These are phyloP conservation scores for Rhodomyrtus tomentosa DNA, from an alignment of 345 rosid species.

Conservation along the genomic window DNA sequence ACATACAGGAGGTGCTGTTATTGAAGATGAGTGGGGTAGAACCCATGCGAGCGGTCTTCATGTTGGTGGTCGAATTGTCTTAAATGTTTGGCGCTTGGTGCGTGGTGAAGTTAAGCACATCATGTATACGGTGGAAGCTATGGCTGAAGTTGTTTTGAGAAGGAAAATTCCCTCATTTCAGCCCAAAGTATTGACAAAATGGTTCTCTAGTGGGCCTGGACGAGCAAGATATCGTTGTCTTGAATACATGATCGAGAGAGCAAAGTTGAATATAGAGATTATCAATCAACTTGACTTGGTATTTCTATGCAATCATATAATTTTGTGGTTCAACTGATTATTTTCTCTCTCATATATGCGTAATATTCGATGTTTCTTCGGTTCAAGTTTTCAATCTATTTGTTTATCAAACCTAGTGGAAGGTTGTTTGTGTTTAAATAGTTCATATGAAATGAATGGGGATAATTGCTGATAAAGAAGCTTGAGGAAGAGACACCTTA, in stretches of 20 bases:
- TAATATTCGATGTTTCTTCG: not conserved
- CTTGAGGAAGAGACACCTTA: not conserved
- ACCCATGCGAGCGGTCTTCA: slow-evolving; percentile 97
- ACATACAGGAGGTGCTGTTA: slow-evolving; percentile 37
- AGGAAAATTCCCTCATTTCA: slow-evolving; percentile 69
- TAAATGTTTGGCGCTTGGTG: slow-evolving; percentile 82
- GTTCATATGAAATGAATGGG: not conserved
- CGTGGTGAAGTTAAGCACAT: slow-evolving; percentile 83
- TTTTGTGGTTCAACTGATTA: not conserved
- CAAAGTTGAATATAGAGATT: slow-evolving; percentile 71
- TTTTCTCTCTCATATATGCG: not conserved
- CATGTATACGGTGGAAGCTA: slow-evolving; percentile 77
- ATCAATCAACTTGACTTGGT: slow-evolving; percentile 91
- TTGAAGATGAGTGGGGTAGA: slow-evolving; percentile 96
- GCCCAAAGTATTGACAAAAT: slow-evolving; percentile 43
- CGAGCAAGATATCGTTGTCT: slow-evolving; percentile 76
- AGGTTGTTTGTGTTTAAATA: not conserved
- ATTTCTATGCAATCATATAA: not conserved
- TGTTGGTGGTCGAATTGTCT: slow-evolving; percentile 90
- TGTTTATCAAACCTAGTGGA: not conserved
- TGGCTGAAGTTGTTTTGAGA: slow-evolving; percentile 75
- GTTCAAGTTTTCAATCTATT: not conserved
- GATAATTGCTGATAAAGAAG: not conserved
- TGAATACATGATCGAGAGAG: slow-evolving; percentile 58
- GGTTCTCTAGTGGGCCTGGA: slow-evolving; percentile 77